phyloP scores from a whole-genome alignment of 2,329 filamentous ascomycete genomes.

The Westerdykella sp. region DNA sequence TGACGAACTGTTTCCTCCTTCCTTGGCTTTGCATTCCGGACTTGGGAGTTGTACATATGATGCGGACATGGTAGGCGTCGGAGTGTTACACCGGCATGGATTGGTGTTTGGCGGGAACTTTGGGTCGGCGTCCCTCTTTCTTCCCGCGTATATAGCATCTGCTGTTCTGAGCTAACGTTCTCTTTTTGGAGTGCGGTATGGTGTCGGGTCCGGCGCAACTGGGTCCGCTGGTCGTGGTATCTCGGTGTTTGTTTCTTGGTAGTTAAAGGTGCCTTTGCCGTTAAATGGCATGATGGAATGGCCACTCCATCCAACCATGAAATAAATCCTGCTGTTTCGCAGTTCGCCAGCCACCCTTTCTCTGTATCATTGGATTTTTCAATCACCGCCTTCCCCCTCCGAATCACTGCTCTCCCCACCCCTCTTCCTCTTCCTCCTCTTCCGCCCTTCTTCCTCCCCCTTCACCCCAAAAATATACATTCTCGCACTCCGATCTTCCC shows the following conservation, averaged over 20 bases:
- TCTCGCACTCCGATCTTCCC: constrained; percentile 43
- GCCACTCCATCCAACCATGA: not conserved
- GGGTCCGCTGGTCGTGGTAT: no score
- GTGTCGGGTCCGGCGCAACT: no score
- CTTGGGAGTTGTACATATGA: not conserved
- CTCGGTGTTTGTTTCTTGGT: no score
- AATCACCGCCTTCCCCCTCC: constrained; percentile 1
- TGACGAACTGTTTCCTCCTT: not conserved
- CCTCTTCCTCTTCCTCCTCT: constrained; percentile 11
- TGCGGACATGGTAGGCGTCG: not conserved
- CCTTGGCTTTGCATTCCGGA: not conserved
- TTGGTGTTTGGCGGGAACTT: not conserved
- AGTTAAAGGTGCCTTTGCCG: no score
- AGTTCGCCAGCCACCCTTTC: no score
- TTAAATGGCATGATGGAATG: not conserved
- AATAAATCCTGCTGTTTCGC: no score
- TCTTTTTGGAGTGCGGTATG: no score
- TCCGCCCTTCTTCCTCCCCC: constrained; percentile 19
- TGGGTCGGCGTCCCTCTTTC: not conserved
- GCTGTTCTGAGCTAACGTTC: no score
- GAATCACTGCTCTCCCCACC: constrained; percentile 8
- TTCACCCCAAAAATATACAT: constrained; percentile 43
- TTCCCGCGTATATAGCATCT: not conserved
- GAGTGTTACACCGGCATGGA: no score
- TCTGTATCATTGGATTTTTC: no score